These are phyloP conservation scores for Boletus vermiculosoides DNA, from an alignment of 768 basidiomycete genomes.

Conservation along the genomic window DNA sequence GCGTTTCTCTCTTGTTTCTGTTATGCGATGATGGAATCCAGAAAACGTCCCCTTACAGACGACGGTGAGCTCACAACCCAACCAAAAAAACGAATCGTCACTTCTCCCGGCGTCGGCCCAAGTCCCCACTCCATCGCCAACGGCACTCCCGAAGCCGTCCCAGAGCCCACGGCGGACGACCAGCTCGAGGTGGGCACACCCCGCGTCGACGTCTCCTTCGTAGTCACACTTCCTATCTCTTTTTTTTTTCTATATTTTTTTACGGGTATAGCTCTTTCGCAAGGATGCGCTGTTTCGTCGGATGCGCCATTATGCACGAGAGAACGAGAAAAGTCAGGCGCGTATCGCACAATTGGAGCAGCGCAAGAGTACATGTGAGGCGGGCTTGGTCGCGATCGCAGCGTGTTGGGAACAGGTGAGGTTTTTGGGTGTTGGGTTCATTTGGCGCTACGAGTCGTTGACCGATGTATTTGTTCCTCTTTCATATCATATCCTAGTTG, in stretches of 20 bases:
- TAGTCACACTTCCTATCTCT: conserved; percentile 21
- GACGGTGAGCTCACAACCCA: conserved; percentile 44
- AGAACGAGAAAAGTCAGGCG: conserved; percentile 62
- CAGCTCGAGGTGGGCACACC: conserved; percentile 60
- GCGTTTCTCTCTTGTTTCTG: conserved; percentile 14
- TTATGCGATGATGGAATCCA: conserved; percentile 48
- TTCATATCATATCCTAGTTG: conserved; percentile 42
- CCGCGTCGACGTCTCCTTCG: conserved; percentile 19
- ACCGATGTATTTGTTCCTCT: conserved; percentile 1
- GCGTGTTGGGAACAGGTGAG: conserved; percentile 79
- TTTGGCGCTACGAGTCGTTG: not conserved
- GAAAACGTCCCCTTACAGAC: conserved; percentile 57
- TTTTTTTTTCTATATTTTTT: conserved; percentile 2
- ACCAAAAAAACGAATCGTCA: conserved; percentile 57
- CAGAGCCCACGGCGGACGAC: conserved; percentile 51
- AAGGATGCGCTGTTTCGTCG: conserved; percentile 85
- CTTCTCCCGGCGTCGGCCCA: conserved; percentile 42
- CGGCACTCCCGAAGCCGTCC: conserved; percentile 29
- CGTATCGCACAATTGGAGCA: conserved; percentile 65
- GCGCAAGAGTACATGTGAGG: conserved; percentile 64
- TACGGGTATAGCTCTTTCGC: conserved; percentile 59
- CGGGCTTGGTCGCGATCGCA: conserved; percentile 68
- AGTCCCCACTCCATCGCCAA: conserved; percentile 48
- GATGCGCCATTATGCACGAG: conserved; percentile 80
- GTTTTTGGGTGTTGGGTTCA: not conserved